Percentiles rank a stretch among this genome's conserved stretches.
Conservation (phyloP, 257 asterid species). For the Penstemon eatonii region DNA sequence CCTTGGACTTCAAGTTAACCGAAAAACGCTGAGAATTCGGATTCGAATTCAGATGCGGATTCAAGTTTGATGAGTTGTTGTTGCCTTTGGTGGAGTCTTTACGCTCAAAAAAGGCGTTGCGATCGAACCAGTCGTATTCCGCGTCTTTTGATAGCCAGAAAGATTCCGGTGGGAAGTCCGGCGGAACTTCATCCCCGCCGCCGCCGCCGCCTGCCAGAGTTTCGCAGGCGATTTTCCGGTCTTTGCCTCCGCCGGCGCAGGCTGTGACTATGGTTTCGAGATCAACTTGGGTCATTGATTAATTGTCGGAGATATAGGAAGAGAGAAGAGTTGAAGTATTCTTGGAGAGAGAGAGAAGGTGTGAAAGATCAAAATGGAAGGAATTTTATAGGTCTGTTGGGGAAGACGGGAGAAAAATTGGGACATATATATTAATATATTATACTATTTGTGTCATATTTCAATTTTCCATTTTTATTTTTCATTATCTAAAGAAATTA, state of each 20-base stretch:
- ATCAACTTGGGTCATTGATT: constrained; percentile 63
- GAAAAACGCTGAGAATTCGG: constrained; percentile 62
- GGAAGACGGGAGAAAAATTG: neutral
- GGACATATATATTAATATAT: neutral
- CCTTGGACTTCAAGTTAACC: constrained; percentile 44
- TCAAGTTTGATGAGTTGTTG: constrained; percentile 13
- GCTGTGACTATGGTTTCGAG: constrained; percentile 52
- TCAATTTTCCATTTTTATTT: too few relatives aligned
- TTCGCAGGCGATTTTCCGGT: constrained; percentile 35
- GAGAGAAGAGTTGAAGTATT: neutral
- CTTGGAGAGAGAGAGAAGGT: constrained; percentile 18
- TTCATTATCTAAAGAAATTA: too few relatives aligned
- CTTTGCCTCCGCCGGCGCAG: constrained; percentile 43
- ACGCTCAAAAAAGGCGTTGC: constrained; percentile 60
- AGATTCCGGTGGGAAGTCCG: constrained; percentile 61
- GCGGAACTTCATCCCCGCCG: constrained; percentile 20
- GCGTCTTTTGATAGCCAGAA: constrained; percentile 69
- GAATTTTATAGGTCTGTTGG: neutral
- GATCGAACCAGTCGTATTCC: constrained; percentile 67
- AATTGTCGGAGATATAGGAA: neutral
- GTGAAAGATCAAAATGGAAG: neutral
- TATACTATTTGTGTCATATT: neutral
- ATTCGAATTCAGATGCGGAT: constrained; percentile 33
- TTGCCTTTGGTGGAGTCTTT: constrained; percentile 62
- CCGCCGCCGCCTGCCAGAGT: constrained; percentile 7